phyloP scores from a whole-genome alignment of 2,329 filamentous ascomycete species.

The Cercospora sojina region DNA sequence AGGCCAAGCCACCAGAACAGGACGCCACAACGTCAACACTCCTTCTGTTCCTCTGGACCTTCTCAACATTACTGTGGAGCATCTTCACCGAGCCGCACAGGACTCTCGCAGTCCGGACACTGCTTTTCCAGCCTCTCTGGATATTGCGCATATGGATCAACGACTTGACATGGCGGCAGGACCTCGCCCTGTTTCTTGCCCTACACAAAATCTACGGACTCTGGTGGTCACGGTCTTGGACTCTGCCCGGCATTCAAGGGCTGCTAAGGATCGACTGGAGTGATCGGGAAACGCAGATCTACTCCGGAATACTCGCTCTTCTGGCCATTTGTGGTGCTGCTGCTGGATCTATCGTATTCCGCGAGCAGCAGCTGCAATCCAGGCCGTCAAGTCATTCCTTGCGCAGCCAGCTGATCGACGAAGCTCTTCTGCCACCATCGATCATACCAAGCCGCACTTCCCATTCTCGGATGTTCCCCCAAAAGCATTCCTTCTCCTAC shows the following conservation, averaged over 20 bases:
- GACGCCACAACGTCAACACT: slow-evolving; percentile 16
- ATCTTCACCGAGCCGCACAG: slow-evolving; percentile 35
- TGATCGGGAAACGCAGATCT: slow-evolving; percentile 28
- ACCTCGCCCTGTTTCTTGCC: slow-evolving; percentile 29
- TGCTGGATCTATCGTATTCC: slow-evolving; percentile 34
- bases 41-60: slow-evolving; percentile 30
- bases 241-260: slow-evolving; percentile 13
- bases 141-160: slow-evolving; percentile 25
- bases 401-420: slow-evolving; percentile 32
- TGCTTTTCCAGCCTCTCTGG: slow-evolving; percentile 37
- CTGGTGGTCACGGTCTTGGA: slow-evolving; percentile 31
- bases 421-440: slow-evolving; percentile 46
- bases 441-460: slow-evolving; percentile 66
- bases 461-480: slow-evolving; percentile 66
- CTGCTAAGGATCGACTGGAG: slow-evolving; percentile 19
- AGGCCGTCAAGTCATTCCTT: slow-evolving; percentile 17
- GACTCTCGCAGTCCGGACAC: slow-evolving; percentile 33
- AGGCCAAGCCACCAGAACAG: neutral
- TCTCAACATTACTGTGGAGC: slow-evolving; percentile 34
- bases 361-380: slow-evolving; percentile 28
- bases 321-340: slow-evolving; percentile 33
- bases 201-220: slow-evolving; percentile 29
- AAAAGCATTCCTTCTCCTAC: slow-evolving; percentile 67
- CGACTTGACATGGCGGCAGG: slow-evolving; percentile 32
- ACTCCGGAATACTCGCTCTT: slow-evolving; percentile 31